A percentile compares a stretch with the other conserved stretches of the same genome.
phyloP scores from a whole-genome alignment of 768 basidiomycete genomes.

The Kwoniella sp. region DNA sequence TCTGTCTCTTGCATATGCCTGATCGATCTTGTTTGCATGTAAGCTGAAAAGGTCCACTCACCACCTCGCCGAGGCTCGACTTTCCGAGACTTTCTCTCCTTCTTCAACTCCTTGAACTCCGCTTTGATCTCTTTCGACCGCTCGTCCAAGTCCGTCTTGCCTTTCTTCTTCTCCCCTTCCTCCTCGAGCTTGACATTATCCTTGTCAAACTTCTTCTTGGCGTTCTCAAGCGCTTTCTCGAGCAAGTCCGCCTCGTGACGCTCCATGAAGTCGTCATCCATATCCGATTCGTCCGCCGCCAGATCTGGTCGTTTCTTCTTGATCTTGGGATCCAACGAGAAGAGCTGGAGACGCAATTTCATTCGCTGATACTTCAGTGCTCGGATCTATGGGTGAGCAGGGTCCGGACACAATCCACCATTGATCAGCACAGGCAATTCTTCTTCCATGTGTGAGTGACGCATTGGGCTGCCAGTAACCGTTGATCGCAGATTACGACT shows the following conservation, averaged over 20 bases:
- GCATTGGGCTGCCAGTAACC: no score
- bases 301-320: conserved; percentile 78
- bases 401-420: not conserved
- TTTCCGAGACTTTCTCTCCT: conserved; percentile 79
- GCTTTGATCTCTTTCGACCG: conserved; percentile 71
- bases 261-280: conserved; percentile 88
- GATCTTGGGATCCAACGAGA: conserved; percentile 73
- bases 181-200: conserved; percentile 69
- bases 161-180: conserved; percentile 64
- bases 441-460: no score
- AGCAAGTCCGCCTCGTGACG: conserved; percentile 76
- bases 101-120: conserved; percentile 72
- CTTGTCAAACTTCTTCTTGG: conserved; percentile 89
- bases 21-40: no score
- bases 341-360: conserved; percentile 89
- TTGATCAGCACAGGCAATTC: not conserved
- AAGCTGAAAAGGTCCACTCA: conserved; percentile 27
- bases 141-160: conserved; percentile 69
- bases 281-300: conserved; percentile 80
- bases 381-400: conserved; percentile 66
- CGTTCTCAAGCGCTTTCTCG: conserved; percentile 82
- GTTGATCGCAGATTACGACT: conserved; percentile 36
- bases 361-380: conserved; percentile 93
- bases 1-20: no score
- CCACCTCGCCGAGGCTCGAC: conserved; percentile 46